A percentile compares a stretch with the other conserved stretches of the same genome.
These are phyloP conservation scores for Pichia heedii DNA, from an alignment of 805 yeast species.

Conservation along the genomic window DNA sequence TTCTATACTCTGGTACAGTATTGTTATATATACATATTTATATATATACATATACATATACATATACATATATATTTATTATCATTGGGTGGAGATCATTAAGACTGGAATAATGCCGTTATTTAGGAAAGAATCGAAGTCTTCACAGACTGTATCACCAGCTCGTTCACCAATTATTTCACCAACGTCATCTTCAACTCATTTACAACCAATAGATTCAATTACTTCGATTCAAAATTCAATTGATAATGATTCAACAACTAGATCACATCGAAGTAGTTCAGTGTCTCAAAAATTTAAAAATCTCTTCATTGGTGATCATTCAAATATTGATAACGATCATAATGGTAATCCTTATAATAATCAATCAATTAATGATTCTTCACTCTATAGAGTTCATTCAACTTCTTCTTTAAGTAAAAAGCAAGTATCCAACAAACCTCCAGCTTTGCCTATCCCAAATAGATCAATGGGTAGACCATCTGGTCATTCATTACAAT, in stretches of 20 bases:
- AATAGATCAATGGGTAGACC: constrained; percentile 11
- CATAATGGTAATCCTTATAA: background rate
- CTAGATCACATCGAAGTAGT: constrained; percentile 15
- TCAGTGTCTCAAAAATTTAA: constrained; percentile 26
- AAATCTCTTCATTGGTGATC: constrained; percentile 15
- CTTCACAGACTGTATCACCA: background rate
- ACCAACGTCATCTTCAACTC: background rate
- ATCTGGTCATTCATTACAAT: background rate
- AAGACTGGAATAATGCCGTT: background rate
- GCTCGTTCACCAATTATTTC: background rate
- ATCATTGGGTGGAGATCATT: too few species aligned
- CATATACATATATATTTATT: too few species aligned
- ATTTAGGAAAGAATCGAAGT: constrained; percentile 1
- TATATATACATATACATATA: too few species aligned
- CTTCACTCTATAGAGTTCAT: constrained; percentile 1
- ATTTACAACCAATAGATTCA: too few species aligned
- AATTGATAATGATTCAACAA: background rate
- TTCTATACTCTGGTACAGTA: too few species aligned
- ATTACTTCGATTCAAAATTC: background rate
- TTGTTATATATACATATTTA: too few species aligned
- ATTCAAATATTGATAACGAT: too few species aligned
- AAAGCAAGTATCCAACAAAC: background rate
- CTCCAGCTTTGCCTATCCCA: constrained; percentile 11
- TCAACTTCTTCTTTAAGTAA: constrained; percentile 1
- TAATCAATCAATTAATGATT: constrained; percentile 1